Conservation (phyloP, 345 rosid species). For the Erucastrum elatum region DNA sequence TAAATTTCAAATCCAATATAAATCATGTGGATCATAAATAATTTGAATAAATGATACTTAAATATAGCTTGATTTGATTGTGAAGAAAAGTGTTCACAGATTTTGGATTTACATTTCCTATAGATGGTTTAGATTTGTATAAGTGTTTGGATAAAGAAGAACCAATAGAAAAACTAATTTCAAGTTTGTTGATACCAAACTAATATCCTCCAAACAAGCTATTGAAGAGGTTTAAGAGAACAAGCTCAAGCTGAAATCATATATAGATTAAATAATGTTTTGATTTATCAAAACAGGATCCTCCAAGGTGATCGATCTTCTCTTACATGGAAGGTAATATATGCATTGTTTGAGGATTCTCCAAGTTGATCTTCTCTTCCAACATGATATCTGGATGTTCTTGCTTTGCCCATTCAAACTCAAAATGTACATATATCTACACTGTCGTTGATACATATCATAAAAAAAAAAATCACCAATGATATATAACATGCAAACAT, state of each 20-base stretch:
- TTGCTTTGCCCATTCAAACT: conserved; percentile 3
- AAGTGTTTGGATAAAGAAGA: neutral
- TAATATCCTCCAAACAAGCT: neutral
- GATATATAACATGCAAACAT: neutral
- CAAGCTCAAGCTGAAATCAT: neutral
- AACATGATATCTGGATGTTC: neutral
- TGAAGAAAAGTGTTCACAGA: neutral
- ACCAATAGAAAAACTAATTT: neutral
- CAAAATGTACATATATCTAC: neutral
- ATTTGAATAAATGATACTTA: neutral
- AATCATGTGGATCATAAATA: neutral
- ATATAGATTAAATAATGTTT: neutral
- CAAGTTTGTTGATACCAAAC: neutral
- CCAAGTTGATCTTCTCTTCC: neutral
- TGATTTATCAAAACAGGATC: neutral
- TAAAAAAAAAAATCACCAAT: neutral
- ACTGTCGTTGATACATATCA: neutral
- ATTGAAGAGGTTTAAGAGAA: neutral
- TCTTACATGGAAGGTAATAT: neutral
- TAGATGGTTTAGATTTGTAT: too few species aligned
- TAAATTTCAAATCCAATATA: neutral
- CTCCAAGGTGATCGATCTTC: neutral
- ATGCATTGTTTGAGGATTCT: neutral
- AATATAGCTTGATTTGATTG: neutral
- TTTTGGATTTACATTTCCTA: too few species aligned